Base-by-base conservation (phyloP, 164 flowering plant species). In the Chimonanthus praecox region DNA sequence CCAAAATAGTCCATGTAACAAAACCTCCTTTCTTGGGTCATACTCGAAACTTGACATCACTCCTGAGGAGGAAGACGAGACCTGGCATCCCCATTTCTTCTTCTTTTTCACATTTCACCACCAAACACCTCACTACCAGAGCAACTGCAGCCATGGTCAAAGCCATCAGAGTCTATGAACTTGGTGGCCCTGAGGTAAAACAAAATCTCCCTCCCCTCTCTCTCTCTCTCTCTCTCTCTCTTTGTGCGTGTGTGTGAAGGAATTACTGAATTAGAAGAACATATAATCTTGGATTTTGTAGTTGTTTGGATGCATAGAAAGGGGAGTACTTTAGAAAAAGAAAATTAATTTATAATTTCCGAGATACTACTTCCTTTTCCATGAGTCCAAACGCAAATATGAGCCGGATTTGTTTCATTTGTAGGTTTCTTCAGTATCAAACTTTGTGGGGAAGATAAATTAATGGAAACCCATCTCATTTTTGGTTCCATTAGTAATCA, bases 101-200 rank as follows among this genome's bases (percentile, higher is more conserved):
- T 33, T 33, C 33, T 33, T 33, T 33, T 33, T 33, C 33, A 33
- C 33, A 33, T 33, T 33, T 33, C 33, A 33, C 33, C 33, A 63
- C 46, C 49, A 33, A 13, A 15, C 46, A 2, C 68, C 44, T 3
- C 49, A 11, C 1, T 44, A 44, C 47, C 20, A 73, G 75, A 70
- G 71, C 80, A n/a, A 21, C 80, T 70, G 71, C 80, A n/a, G 49
- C 80, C 3, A 91, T 94, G 98, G 97, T 94, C 67, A 94, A 88
- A 78, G 92, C 95, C 9, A 90, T 94, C 51, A 86, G 88, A 83
- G 86, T 90, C 60, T 82, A 91, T 79, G 89, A 94, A 72, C 80
- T 67, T 71, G 98, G 98, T 1, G 97, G 92, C 43, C 98, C 97
- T 47, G 95, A 90, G 97, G 98, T 85, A 54, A 54, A 47, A 5